These are phyloP conservation scores for Fomitopsis pulvina DNA, from an alignment of 768 basidiomycete genomes.

Conservation along the genomic window DNA sequence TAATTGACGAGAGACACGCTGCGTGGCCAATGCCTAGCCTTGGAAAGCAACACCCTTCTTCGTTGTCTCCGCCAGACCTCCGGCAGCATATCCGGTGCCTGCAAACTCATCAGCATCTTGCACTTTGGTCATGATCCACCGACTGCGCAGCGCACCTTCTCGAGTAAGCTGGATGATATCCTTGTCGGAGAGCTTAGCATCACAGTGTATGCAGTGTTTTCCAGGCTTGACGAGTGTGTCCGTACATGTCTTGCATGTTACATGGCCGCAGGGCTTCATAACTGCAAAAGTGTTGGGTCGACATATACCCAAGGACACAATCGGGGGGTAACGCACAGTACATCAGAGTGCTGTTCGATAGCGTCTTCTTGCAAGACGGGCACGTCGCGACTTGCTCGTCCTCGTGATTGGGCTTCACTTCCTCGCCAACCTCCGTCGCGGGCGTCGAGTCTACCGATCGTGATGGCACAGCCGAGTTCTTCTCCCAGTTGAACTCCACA, in stretches of 20 bases:
- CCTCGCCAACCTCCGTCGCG: constrained; percentile 27
- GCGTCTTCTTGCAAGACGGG: constrained; percentile 78
- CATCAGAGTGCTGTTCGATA: constrained; percentile 73
- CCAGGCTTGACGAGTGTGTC: constrained; percentile 77
- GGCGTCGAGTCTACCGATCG: constrained; percentile 30
- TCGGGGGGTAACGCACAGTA: constrained; percentile 44
- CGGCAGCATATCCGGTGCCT: constrained; percentile 93
- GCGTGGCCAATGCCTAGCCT: constrained; percentile 45
- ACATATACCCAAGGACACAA: neutral
- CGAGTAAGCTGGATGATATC: constrained; percentile 81
- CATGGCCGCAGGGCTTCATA: constrained; percentile 85
- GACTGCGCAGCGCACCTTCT: constrained; percentile 55
- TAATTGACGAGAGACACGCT: no score
- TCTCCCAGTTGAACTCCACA: constrained; percentile 68
- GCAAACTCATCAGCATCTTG: neutral
- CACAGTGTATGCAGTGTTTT: constrained; percentile 86
- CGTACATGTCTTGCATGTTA: constrained; percentile 85
- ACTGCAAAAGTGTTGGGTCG: constrained; percentile 34
- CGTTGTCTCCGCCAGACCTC: constrained; percentile 88
- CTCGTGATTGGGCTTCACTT: constrained; percentile 36
- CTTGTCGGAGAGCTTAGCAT: constrained; percentile 51
- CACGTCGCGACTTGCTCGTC: constrained; percentile 66
- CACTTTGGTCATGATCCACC: neutral
- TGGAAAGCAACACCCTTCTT: constrained; percentile 82
- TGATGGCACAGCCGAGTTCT: constrained; percentile 17